phyloP scores from a whole-genome alignment of 1,139 yeast species.

The Pichia sorboxylosa region DNA sequence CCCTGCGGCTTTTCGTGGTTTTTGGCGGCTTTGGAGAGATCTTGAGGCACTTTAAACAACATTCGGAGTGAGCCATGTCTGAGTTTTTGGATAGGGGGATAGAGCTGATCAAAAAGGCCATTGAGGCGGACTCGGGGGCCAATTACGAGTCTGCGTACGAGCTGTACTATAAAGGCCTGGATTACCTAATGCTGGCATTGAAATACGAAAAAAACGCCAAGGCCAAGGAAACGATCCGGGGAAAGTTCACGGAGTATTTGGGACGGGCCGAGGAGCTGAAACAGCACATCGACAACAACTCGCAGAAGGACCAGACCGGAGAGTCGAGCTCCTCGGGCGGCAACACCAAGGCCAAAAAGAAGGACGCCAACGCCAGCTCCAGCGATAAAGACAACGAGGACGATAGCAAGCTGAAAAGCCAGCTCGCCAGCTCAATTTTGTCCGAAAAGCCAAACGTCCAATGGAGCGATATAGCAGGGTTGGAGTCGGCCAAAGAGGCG shows the following conservation, averaged over 20 bases:
- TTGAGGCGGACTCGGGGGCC: constrained; percentile 87
- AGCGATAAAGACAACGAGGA: constrained; percentile 69
- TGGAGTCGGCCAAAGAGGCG: constrained; percentile 92
- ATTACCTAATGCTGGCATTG: constrained; percentile 88
- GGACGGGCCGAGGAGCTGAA: constrained; percentile 91
- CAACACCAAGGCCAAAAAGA: constrained; percentile 48
- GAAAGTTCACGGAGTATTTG: constrained; percentile 84
- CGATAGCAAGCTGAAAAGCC: constrained; percentile 81
- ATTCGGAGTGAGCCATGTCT: constrained; percentile 28
- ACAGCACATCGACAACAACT: constrained; percentile 68
- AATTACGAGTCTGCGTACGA: constrained; percentile 91
- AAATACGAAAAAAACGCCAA: constrained; percentile 90
- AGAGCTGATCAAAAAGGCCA: constrained; percentile 86
- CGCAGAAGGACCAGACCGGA: constrained; percentile 33
- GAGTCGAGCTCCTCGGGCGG: constrained; percentile 44
- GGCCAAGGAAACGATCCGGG: constrained; percentile 78
- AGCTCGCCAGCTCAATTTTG: constrained; percentile 83
- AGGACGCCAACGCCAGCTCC: constrained; percentile 29
- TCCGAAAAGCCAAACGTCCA: constrained; percentile 86
- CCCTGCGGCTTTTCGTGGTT: no score
- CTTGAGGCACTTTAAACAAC: not conserved
- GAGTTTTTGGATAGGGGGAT: constrained; percentile 91
- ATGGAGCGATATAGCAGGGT: constrained; percentile 96
- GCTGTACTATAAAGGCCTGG: constrained; percentile 84
- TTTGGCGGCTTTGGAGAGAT: no score